phyloP scores from a whole-genome alignment of 2,329 filamentous ascomycete genomes.

The Waltergamsia citrina region DNA sequence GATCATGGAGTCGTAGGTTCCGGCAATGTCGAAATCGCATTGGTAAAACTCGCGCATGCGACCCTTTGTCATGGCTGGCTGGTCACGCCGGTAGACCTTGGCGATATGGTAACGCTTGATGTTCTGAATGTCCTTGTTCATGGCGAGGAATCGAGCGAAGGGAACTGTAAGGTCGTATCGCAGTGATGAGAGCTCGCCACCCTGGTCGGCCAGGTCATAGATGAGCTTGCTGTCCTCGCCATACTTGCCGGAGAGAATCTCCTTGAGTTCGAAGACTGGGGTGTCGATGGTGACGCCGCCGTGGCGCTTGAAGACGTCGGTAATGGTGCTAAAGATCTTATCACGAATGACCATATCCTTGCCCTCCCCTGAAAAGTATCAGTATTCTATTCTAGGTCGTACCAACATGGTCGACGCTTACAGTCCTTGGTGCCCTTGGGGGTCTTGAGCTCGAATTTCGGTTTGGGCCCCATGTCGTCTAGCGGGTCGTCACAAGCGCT shows the following conservation, averaged over 20 bases:
- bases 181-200: slow-evolving; percentile 65
- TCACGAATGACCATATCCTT: slow-evolving; percentile 73
- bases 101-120: slow-evolving; percentile 95
- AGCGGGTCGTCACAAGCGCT: no score
- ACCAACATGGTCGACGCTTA: slow-evolving; percentile 21
- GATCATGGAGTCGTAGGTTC: slow-evolving; percentile 80
- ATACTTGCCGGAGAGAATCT: slow-evolving; percentile 83
- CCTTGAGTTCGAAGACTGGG: slow-evolving; percentile 75
- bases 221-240: slow-evolving; percentile 89
- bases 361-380: slow-evolving; percentile 41
- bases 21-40: slow-evolving; percentile 94
- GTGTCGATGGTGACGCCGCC: slow-evolving; percentile 74
- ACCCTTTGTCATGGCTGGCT: slow-evolving; percentile 56
- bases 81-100: slow-evolving; percentile 56
- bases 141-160: slow-evolving; percentile 82
- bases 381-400: no score
- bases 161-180: slow-evolving; percentile 85
- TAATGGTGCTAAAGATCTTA: slow-evolving; percentile 69
- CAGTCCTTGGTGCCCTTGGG: slow-evolving; percentile 89
- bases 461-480: slow-evolving; percentile 26
- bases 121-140: slow-evolving; percentile 72
- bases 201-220: slow-evolving; percentile 80
- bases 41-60: slow-evolving; percentile 96
- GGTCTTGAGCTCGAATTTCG: slow-evolving; percentile 68
- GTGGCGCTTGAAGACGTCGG: slow-evolving; percentile 74